These are phyloP conservation scores for Nicotiana knightiana DNA, from an alignment of 257 asterid species.

Conservation along the genomic window DNA sequence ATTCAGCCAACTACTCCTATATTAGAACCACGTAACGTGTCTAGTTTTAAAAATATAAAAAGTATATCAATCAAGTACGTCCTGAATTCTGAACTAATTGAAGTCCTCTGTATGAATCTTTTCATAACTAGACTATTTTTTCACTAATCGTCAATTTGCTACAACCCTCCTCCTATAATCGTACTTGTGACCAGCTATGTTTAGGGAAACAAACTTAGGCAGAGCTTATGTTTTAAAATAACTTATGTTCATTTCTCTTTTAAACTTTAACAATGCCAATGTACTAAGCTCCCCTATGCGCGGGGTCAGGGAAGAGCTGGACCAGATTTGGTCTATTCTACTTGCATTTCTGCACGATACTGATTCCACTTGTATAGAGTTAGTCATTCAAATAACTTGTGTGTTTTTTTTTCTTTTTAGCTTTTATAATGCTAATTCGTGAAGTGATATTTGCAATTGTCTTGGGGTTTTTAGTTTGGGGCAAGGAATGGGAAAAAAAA, in stretches of 20 bases:
- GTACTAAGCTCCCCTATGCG: no score
- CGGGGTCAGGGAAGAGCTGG: no score
- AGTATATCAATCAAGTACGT: not conserved
- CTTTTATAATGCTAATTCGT: not conserved
- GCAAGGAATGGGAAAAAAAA: not conserved
- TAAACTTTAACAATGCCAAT: not conserved
- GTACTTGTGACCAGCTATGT: not conserved
- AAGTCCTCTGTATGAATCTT: not conserved
- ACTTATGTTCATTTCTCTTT: not conserved
- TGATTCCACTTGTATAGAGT: no score
- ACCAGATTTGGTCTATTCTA: no score
- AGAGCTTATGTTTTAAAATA: not conserved
- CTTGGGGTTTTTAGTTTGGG: not conserved
- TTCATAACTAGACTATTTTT: not conserved
- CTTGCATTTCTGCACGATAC: no score
- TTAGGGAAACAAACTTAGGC: not conserved
- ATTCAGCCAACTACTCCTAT: not conserved
- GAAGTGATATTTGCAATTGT: not conserved
- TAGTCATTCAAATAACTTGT: no score
- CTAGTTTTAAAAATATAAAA: not conserved
- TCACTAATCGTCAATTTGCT: not conserved
- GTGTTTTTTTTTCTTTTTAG: no score
- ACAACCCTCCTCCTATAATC: not conserved
- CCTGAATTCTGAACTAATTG: not conserved
- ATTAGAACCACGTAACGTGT: not conserved